These are phyloP conservation scores for Castanea crenata DNA, from an alignment of 306 rosid species.

Conservation along the genomic window DNA sequence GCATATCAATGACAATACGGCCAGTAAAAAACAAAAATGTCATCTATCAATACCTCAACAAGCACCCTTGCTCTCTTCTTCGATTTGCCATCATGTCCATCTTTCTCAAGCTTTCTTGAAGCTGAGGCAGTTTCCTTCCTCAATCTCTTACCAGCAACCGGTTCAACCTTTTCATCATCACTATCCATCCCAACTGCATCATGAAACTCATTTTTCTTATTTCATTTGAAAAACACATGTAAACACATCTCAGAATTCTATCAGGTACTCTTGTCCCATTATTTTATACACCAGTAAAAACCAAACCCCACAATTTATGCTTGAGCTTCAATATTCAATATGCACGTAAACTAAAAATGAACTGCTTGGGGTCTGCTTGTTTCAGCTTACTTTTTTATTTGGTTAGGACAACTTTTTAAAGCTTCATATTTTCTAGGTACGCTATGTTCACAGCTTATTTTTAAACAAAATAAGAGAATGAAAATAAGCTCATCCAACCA, in stretches of 20 bases:
- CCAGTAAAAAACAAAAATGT: neutral
- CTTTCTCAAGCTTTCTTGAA: constrained; percentile 45
- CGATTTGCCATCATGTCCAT: constrained; percentile 43
- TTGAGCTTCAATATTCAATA: neutral
- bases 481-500: too few species aligned
- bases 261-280: neutral
- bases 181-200: constrained; percentile 57
- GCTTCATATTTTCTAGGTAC: too few species aligned
- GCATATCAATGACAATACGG: neutral
- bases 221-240: neutral
- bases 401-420: too few species aligned
- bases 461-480: too few species aligned
- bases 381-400: too few species aligned
- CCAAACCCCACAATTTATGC: neutral
- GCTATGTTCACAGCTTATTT: too few species aligned
- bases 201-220: constrained; percentile 22
- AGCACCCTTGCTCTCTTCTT: constrained; percentile 63
- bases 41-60: constrained; percentile 70
- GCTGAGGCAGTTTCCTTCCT: constrained; percentile 28
- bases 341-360: too few species aligned
- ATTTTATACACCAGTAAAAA: neutral
- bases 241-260: neutral
- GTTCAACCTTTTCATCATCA: constrained; percentile 54
- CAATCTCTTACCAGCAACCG: constrained; percentile 33
- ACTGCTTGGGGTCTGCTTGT: too few species aligned